Base-by-base conservation (phyloP, 345 rosid genomes). In the Salix koriyanagi region DNA sequence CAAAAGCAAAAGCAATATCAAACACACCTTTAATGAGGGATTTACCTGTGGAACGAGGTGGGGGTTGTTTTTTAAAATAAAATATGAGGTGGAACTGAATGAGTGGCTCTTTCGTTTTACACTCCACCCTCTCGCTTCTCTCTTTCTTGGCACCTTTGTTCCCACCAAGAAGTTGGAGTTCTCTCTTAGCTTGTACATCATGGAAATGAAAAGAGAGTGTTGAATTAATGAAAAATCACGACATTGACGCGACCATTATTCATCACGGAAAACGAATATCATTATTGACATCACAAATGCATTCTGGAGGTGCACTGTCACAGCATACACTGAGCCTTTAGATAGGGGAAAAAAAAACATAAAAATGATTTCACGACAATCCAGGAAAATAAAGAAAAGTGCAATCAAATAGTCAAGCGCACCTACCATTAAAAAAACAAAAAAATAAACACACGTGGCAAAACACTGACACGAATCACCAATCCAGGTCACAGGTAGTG, bases 401-500 rank as follows among this genome's bases (percentile, higher is more conserved):
- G n/a, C 12, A 26, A 8, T 9, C n/a, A 18, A 16, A 26, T 23
- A 10, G 65, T 10, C 26, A 28, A 23, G 11, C 4, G 11, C 4
- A 28, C 16, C 7, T 32, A 28, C 19, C 67, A 26, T 28, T 28
- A 5, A 64, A 28, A 6, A 64, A 16, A 36, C 16, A 1, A 7
- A 4, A 36, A 37, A 36, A 21, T 11, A 21, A 30, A 34, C 4
- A 73, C 12, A 61, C 19, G 13, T 37, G 14, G 16, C 66, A 23
- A 18, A 6, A 7, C 37, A 54, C 9, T 1, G 37, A 4, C 64
- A 52, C 67, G 28, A 62, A 21, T 83, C 80, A 93, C 72, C 86
- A 75, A 44, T 88, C 89, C 70, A 85, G 70, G 21, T 83, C 79
- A 78, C 98, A 92, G 1, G 70, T 41, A 12, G 79, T 70, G 74